phyloP scores from a whole-genome alignment of 805 yeast species.

The Vanderwaltozyma yarrowii region DNA sequence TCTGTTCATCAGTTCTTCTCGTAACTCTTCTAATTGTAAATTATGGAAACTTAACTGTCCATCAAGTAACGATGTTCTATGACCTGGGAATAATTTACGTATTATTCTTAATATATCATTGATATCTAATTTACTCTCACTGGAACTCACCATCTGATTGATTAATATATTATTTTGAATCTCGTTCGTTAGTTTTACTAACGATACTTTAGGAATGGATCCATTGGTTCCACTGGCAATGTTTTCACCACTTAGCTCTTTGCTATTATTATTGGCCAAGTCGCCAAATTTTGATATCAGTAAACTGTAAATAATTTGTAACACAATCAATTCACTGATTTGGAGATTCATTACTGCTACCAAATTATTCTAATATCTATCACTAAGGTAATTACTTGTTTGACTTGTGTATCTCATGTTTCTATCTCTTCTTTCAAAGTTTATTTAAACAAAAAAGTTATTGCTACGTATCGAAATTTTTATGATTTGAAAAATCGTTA shows the following conservation, averaged over 20 bases:
- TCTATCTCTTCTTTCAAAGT: no score
- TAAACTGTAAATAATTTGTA: constrained; percentile 22
- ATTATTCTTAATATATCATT: constrained; percentile 24
- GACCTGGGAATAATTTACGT: constrained; percentile 20
- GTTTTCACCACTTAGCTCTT: not conserved
- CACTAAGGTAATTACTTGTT: no score
- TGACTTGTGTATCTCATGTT: no score
- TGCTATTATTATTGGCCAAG: not conserved
- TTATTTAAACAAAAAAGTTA: no score
- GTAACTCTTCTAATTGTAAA: constrained; percentile 16
- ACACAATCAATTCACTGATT: constrained; percentile 24
- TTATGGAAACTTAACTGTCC: constrained; percentile 28
- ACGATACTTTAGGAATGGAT: constrained; percentile 14
- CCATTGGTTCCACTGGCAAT: not conserved
- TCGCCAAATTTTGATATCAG: constrained; percentile 7
- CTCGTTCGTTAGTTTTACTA: constrained; percentile 26
- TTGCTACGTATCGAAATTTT: no score
- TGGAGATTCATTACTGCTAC: constrained; percentile 3
- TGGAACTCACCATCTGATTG: constrained; percentile 13
- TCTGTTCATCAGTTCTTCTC: constrained; percentile 11
- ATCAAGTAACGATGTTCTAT: constrained; percentile 22
- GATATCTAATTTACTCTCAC: constrained; percentile 20
- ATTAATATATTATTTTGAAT: constrained; percentile 24
- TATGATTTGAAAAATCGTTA: no score
- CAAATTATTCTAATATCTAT: no score